These are phyloP conservation scores for Alternaria incomplexa DNA, from an alignment of 2,329 filamentous ascomycete genomes.

Conservation along the genomic window DNA sequence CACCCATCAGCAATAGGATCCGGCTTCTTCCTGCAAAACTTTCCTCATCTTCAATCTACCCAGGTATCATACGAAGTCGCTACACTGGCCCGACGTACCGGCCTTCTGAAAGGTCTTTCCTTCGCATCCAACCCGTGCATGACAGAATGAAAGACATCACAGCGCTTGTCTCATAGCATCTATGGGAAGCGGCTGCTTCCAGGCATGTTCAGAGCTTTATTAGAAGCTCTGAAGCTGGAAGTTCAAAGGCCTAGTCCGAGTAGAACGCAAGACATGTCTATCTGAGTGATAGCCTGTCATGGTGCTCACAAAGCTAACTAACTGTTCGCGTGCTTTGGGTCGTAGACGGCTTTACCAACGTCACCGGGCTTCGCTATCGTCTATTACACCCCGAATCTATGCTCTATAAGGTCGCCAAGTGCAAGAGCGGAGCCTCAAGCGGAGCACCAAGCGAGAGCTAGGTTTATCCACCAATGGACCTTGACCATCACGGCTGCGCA, in stretches of 20 bases:
- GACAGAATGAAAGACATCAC: not conserved
- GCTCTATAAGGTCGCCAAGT: constrained; percentile 3
- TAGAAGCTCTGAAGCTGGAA: not conserved
- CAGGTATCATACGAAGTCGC: not conserved
- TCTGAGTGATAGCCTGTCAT: not conserved
- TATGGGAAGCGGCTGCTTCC: not conserved
- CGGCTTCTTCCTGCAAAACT: not conserved
- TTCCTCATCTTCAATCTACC: not conserved
- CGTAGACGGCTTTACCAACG: not conserved
- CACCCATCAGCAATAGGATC: not conserved
- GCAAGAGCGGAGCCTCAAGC: constrained; percentile 13
- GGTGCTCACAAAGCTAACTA: not conserved
- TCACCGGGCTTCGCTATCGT: not conserved
- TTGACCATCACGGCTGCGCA: not conserved
- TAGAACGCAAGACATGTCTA: not conserved
- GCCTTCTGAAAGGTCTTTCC: not conserved
- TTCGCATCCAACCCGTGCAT: not conserved
- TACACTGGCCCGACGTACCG: not conserved
- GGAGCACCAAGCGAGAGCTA: not conserved
- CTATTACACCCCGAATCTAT: constrained; percentile 9
- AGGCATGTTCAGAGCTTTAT: not conserved
- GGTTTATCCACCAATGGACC: constrained; percentile 19
- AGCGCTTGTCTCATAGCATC: not conserved
- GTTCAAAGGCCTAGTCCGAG: not conserved
- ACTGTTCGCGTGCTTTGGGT: not conserved